Base-by-base conservation (phyloP, 75 land plant genomes). In the Selaginella moellendorffii region DNA sequence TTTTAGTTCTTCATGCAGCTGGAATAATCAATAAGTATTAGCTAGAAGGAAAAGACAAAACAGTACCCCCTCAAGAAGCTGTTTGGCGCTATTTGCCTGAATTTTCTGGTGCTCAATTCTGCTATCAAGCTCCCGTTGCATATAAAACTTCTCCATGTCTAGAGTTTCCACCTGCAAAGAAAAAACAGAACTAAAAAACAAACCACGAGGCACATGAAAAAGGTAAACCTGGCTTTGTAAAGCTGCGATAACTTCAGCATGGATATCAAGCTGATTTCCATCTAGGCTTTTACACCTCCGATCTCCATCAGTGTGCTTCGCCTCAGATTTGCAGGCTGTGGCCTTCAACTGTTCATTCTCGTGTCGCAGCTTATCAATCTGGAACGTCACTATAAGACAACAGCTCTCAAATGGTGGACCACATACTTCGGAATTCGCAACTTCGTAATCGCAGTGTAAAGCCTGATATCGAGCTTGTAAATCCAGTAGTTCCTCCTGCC, bases 81-180 rank as follows among this genome's bases (percentile, higher is more conserved):
- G 52, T 2, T 58, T 46, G 30, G 54, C 63, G 30, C 61, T 24
- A 58, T 30, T 59, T 28, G 66, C 27, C 53, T 74, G 68, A 28
- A 8, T 71, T 30, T 71, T 73, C 22, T 83, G 80, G 28, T 85
- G 70, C 26, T 77, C 78, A 30, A 70, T 65, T 28, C 76, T 42
- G 68, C 62, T 69, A 68, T 82, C 82, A 73, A 88, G 61, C 62
- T 80, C 82, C 63, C 58, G 65, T 62, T 81, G 86, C 65, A 83
- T 79, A 31, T 71, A 79, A 28, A 67, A 24, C 63, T 78, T 89
- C 68, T 85, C 86, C 69, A 65, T 63, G 63, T 83, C 86, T 30
- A 81, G 53, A 27, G 61, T 65, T 65, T 71, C 66, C 30, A 89
- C 76, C 90, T 89, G 79, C 27, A 63, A 23, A 27, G 18, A 12